Conservation (phyloP, 2,329 filamentous ascomycete genomes). For the Sarocladiaceae sp. region DNA sequence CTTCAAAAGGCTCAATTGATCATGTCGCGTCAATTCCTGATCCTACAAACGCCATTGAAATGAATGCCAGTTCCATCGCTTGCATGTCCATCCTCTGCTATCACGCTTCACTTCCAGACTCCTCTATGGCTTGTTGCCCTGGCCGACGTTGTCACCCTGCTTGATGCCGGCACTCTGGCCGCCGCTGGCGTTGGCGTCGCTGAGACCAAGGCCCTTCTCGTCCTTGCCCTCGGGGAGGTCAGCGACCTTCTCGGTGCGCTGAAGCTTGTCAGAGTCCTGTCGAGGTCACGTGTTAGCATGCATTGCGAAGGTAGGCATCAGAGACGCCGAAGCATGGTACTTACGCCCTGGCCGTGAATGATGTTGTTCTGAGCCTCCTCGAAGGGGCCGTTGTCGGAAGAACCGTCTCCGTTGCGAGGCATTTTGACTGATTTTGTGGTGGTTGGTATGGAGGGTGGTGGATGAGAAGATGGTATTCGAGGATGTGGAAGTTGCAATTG, state of each 20-base stretch:
- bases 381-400: constrained; percentile 41
- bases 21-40: constrained; percentile 7
- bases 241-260: constrained; percentile 46
- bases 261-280: constrained; percentile 31
- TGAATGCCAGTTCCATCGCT: no score
- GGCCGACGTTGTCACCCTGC: constrained; percentile 34
- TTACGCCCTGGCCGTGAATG: constrained; percentile 39
- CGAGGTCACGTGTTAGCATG: constrained; percentile 5
- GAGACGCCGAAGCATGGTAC: constrained; percentile 12
- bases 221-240: constrained; percentile 37
- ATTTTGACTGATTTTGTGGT: constrained; percentile 27
- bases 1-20: constrained; percentile 7
- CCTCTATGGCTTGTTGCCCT: constrained; percentile 26
- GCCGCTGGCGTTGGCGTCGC: constrained; percentile 36
- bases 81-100: no score
- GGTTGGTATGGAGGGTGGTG: neutral
- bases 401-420: constrained; percentile 46
- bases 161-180: constrained; percentile 39
- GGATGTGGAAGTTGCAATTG: neutral
- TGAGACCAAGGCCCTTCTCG: constrained; percentile 38
- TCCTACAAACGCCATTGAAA: neutral
- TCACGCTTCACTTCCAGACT: neutral
- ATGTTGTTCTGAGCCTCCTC: constrained; percentile 34
- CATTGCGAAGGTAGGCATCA: neutral
- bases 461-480: neutral